These are phyloP conservation scores for Neurospora sublineolata DNA, from an alignment of 495 filamentous ascomycete genomes.

Conservation along the genomic window DNA sequence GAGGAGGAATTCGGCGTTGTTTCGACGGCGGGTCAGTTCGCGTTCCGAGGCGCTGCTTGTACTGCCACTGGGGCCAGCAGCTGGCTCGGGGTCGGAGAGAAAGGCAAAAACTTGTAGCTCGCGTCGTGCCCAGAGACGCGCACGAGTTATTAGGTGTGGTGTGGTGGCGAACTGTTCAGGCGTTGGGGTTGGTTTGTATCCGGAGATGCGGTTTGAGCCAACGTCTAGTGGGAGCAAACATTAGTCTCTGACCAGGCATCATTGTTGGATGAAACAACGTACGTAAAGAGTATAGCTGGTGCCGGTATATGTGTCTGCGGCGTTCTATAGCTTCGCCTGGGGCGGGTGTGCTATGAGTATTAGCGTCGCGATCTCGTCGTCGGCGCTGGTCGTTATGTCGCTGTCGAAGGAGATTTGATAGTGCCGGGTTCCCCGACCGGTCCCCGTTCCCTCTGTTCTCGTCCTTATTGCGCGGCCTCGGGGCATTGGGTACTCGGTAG, in stretches of 20 bases:
- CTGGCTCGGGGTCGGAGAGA: constrained; percentile 23
- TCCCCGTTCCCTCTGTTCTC: background rate
- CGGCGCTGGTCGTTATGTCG: constrained; percentile 11
- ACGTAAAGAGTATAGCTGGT: constrained; percentile 60
- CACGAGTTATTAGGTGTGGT: constrained; percentile 62
- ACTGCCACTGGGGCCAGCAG: constrained; percentile 15
- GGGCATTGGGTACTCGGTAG: constrained; percentile 25
- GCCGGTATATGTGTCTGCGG: constrained; percentile 64
- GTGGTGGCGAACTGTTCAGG: constrained; percentile 52
- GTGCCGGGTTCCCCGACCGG: background rate
- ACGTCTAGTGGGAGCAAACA: constrained; percentile 21
- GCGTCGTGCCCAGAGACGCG: constrained; percentile 77
- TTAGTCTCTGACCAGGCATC: background rate
- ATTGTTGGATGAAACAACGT: background rate
- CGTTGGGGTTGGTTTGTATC: constrained; percentile 64
- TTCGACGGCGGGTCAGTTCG: constrained; percentile 38
- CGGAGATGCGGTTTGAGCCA: constrained; percentile 67
- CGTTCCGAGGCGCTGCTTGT: constrained; percentile 21
- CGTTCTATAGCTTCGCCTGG: constrained; percentile 49
- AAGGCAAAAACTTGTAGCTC: constrained; percentile 84
- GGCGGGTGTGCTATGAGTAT: constrained; percentile 8
- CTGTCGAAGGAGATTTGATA: background rate
- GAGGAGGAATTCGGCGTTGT: constrained; percentile 80
- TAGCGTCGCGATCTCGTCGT: constrained; percentile 9
- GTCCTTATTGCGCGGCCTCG: background rate